Evolutionary conservation across 805 yeast species (phyloP), one percentile per base, ranked within the genome.

Genomic region (Ogataea glucozyma): DNA sequence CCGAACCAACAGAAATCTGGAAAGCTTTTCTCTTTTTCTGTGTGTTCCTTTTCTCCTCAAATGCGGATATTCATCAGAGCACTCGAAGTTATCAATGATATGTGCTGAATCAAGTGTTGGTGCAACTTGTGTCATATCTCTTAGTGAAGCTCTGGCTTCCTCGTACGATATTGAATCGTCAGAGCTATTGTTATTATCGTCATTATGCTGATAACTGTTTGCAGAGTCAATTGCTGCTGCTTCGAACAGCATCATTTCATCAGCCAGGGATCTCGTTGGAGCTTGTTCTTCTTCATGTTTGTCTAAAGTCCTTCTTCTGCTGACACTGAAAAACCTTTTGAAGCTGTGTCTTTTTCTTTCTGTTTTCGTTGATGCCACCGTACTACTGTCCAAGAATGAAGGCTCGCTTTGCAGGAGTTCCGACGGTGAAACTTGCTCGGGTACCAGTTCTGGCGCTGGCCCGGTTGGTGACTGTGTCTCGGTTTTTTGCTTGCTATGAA

Each of bases 61-160:
- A 34, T 47, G 51, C 11, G 51, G 51, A 29, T 44, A 47, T 10
- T 40, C 38, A 19, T 40, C 38, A 26, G 27, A 32, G 7, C 20
- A n/a, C 4, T 34, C 18, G 13, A 6, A n/a, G 3, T 7, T n/a
- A 4, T 24, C 31, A 17, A 11, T 11, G 24, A 18, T 23, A n/a
- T 24, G 5, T n/a, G 20, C 10, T 11, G 38, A 30, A 6, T 17
- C 22, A 16, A 34, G 11, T 10, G 12, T 9, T 4, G 38, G 21
- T 16, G 13, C 17, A 4, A 34, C 7, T 11, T 9, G 26, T 2
- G 22, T 6, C 14, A 34, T 16, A n/a, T 34, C 38, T 34, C 38
- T n/a, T 4, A 17, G 10, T 6, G 38, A 24, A 6, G 22, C 14
- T 23, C 26, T 22, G 5, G 22, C 18, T 6, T 34, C 38, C n/a